Base-by-base conservation (phyloP, 1,139 yeast genomes). In the Ashbya aceris region DNA sequence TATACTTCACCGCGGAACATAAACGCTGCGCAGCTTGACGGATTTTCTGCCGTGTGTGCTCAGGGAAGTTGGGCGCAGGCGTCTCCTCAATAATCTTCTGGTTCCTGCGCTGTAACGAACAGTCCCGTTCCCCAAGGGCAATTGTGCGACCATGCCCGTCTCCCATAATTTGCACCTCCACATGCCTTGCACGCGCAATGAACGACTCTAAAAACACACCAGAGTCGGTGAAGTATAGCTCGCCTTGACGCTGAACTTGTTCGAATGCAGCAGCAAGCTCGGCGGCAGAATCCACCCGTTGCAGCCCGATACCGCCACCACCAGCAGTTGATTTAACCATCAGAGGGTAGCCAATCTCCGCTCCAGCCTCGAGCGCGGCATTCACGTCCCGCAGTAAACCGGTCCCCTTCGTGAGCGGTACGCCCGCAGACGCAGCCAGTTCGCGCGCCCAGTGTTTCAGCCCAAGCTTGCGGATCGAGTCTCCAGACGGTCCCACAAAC, bases 291-390 rank as follows among this genome's bases (percentile, higher is more conserved):
- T 87, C 95, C 47, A 89, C 96, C 61, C 87, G 83, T 62, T 87
- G 96, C 54, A 91, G 70, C 50, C 98, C 98, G 57, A 89, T 91
- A 65, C 98, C 98, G 63, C 98, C 98, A 56, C 98, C 98, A 62
- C 98, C 98, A 30, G 97, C 97, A 48, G 97, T 89, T 14, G 95
- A 83, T 66, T 91, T 91, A 42, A 91, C 84, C 97, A 91, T 91
- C 36, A 91, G 76, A 23, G 98, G 97, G 57, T 85, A 91, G 48
- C 79, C 86, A 43, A 91, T 71, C 52, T 76, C 68, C 17, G 75
- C 79, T n/a, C 96, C 97, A 49, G 81, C 75, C 46, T 68, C 71
- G 45, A 71, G 69, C 3, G 97, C 97, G 55, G 84, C 95, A 14
- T 72, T 72, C 7, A 86, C 72, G 47, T 76, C 68, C 3, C 74